Conservation (phyloP, 2,329 filamentous ascomycete species). For the Xylaria sp. region DNA sequence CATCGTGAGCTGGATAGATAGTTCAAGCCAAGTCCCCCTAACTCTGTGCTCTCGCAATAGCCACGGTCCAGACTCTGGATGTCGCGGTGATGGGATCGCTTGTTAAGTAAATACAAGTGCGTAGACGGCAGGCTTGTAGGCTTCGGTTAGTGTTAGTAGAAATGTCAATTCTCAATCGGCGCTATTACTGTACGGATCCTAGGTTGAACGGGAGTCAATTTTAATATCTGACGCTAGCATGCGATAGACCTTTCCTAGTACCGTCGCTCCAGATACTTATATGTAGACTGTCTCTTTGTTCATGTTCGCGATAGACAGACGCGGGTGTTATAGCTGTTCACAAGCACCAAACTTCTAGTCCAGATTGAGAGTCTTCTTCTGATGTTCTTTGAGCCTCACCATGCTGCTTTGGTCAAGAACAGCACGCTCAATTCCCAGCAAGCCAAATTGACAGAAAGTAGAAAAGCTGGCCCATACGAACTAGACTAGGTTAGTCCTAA, state of each 20-base stretch:
- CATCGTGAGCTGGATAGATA: too few relatives aligned
- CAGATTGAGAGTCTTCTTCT: background rate
- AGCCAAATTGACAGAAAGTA: background rate
- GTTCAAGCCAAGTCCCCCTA: too few relatives aligned
- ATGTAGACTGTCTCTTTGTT: too few relatives aligned
- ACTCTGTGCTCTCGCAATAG: too few relatives aligned
- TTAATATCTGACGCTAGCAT: slow-evolving; percentile 4
- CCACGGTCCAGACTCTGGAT: too few relatives aligned
- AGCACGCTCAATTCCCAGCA: background rate
- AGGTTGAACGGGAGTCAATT: background rate
- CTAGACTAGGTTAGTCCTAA: slow-evolving; percentile 1
- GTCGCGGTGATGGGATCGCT: too few relatives aligned
- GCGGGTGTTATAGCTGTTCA: background rate
- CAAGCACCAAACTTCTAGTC: background rate
- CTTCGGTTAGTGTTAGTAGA: background rate
- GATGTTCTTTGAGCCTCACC: background rate
- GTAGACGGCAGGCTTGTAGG: too few relatives aligned
- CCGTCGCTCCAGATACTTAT: background rate
- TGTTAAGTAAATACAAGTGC: too few relatives aligned
- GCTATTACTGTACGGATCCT: slow-evolving; percentile 12
- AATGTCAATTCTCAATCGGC: background rate
- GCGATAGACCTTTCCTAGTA: background rate
- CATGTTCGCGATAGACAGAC: background rate
- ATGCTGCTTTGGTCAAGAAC: background rate
- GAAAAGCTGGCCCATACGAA: background rate